Conservation (phyloP, 2,329 filamentous ascomycete species). For the Didymella exigua region DNA sequence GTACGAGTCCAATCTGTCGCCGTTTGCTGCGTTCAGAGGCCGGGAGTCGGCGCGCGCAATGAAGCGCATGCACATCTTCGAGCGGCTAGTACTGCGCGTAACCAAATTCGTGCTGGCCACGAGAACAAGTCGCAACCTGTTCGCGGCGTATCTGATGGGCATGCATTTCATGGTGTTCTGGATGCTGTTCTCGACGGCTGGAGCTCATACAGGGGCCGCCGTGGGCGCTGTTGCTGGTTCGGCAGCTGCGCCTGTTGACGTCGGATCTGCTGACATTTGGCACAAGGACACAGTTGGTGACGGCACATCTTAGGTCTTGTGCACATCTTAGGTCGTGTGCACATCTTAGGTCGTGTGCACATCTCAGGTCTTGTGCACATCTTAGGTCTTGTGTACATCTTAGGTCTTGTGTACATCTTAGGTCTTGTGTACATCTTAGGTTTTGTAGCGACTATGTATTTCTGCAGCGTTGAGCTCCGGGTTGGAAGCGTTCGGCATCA, state of each 20-base stretch:
- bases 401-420: slow-evolving; percentile 5
- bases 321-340: too few species aligned
- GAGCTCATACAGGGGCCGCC: slow-evolving; percentile 34
- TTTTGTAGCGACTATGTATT: not conserved
- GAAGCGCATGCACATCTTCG: slow-evolving; percentile 89
- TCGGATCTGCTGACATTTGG: slow-evolving; percentile 21
- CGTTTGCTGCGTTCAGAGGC: slow-evolving; percentile 94
- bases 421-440: slow-evolving; percentile 1
- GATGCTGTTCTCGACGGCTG: slow-evolving; percentile 82
- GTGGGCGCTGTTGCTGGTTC: slow-evolving; percentile 32
- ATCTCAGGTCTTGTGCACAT: not conserved
- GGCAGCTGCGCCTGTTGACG: slow-evolving; percentile 38
- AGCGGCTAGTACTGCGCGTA: slow-evolving; percentile 86
- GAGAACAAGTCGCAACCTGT: slow-evolving; percentile 87
- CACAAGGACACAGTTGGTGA: slow-evolving; percentile 8
- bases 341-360: slow-evolving; percentile 2
- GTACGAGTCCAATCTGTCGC: slow-evolving; percentile 94
- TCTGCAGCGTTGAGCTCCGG: not conserved
- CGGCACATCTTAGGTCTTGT: not conserved
- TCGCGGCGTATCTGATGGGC: slow-evolving; percentile 87
- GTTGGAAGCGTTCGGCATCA: not conserved
- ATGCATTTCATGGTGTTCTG: slow-evolving; percentile 87
- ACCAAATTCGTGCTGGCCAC: slow-evolving; percentile 91
- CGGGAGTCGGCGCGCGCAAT: slow-evolving; percentile 89
- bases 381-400: slow-evolving; percentile 1